Evolutionary conservation across 2,329 filamentous ascomycete species (phyloP).

Genomic region (Boeremia lycopersici): DNA sequence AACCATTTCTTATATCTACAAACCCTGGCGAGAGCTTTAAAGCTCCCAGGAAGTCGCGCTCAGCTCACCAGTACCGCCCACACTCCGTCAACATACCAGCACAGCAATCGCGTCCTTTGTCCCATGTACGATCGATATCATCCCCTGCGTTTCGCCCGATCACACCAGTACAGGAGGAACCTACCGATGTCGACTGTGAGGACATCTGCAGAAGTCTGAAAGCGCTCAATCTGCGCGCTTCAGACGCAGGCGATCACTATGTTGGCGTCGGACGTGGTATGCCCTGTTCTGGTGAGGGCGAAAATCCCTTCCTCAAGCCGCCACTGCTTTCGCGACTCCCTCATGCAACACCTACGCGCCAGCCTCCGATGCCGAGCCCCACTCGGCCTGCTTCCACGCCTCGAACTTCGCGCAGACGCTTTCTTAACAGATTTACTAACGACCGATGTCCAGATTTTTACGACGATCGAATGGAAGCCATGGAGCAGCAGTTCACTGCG

Average conservation of each 20-base stretch:
- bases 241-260: constrained; percentile 23
- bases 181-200: constrained; percentile 39
- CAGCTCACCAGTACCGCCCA: constrained; percentile 26
- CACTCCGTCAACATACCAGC: constrained; percentile 24
- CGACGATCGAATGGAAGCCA: constrained; percentile 73
- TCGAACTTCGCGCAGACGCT: constrained; percentile 54
- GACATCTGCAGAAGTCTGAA: constrained; percentile 32
- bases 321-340: constrained; percentile 30
- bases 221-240: constrained; percentile 33
- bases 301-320: constrained; percentile 32
- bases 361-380: constrained; percentile 19
- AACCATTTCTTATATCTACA: constrained; percentile 49
- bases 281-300: constrained; percentile 33
- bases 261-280: constrained; percentile 36
- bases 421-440: constrained; percentile 78
- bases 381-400: constrained; percentile 26
- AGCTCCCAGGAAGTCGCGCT: constrained; percentile 35
- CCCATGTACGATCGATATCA: constrained; percentile 29
- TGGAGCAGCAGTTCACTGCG: constrained; percentile 74
- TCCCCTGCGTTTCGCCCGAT: constrained; percentile 32
- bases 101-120: constrained; percentile 20
- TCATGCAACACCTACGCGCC: constrained; percentile 29
- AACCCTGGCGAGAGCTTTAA: constrained; percentile 36
- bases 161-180: constrained; percentile 35
- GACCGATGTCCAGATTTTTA: constrained; percentile 74